These are phyloP conservation scores for Ceratobasidium sp. DNA, from an alignment of 1,284 basidiomycete genomes.

Conservation along the genomic window DNA sequence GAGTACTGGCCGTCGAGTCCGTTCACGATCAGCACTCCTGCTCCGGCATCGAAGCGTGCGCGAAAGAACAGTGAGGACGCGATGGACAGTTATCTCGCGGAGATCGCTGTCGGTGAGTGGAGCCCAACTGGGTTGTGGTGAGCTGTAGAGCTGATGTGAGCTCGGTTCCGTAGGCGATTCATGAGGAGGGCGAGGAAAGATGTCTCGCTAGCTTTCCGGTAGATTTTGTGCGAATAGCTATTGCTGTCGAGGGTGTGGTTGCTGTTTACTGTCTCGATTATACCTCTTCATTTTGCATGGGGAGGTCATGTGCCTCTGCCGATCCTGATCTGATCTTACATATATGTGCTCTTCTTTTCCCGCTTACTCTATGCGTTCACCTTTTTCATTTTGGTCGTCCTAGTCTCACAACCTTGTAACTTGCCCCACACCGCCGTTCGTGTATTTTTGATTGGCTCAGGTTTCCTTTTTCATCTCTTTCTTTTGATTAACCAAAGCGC, in stretches of 20 bases:
- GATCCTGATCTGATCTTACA: constrained; percentile 10
- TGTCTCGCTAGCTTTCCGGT: neutral
- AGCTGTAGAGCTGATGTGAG: neutral
- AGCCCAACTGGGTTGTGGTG: neutral
- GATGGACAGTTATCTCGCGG: constrained; percentile 24
- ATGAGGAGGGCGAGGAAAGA: neutral
- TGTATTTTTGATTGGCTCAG: constrained; percentile 29
- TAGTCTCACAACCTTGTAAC: constrained; percentile 18
- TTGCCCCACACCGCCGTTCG: constrained; percentile 30
- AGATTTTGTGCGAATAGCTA: constrained; percentile 27
- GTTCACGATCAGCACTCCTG: constrained; percentile 35
- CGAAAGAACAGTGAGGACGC: neutral
- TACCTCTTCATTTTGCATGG: neutral
- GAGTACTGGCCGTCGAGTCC: constrained; percentile 35
- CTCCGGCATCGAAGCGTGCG: constrained; percentile 34
- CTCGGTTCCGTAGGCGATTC: constrained; percentile 1
- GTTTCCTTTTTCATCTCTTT: constrained; percentile 1
- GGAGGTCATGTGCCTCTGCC: constrained; percentile 12
- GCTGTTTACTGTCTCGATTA: constrained; percentile 25
- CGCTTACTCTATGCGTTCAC: constrained; percentile 5
- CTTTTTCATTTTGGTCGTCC: constrained; percentile 7
- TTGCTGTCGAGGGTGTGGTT: constrained; percentile 19
- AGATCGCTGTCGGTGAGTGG: constrained; percentile 30
- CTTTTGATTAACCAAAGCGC: neutral
- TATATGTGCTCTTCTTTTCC: constrained; percentile 4